Base-by-base conservation (phyloP, 768 basidiomycete species). In the Leccinum fibrillosum region DNA sequence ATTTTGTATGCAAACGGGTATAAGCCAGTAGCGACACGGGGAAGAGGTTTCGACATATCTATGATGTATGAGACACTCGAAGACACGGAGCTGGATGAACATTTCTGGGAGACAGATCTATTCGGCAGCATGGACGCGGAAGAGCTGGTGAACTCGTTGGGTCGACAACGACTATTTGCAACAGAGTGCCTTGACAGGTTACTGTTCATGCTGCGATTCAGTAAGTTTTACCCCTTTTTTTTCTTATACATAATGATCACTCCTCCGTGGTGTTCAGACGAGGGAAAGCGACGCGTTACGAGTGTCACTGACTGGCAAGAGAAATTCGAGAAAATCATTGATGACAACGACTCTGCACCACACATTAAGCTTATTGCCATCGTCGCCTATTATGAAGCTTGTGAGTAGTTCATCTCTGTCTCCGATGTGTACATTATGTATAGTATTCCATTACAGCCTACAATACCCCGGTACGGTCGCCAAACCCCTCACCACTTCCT, bases 301-400 rank as follows among this genome's bases (percentile, higher is more conserved):
- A 47, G 10, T 11, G 45, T 47, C 1, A 2, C 45, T 25, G 19
- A 25, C 12, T 47, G 45, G 45, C 21, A 15, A 3, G 12, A 25
- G 4, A 12, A 5, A 7, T 47, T 47, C 6, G 2, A 6, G 23
- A 25, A 15, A 13, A 13, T 47, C 45, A 47, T 47, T 15, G 3
- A 6, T 12, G 23, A 25, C 13, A 3, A 13, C 6, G 45, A 47
- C 15, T 47, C 12, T 8, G 19, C n/a, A 21, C 23, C 45, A 13
- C 23, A 21, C 7, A 23, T 47, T 15, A 47, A 12, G 45, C 45
- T 47, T 25, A 23, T 47, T 25, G 19, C 45, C 45, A 47, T 47
- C 13, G 45, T 47, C 23, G 45, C 66, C 11, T 68, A 66, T 49
- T 64, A 57, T 5, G 66, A 68, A 25, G 60, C 11, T 26, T 59